Evolutionary conservation across 805 yeast genomes (phyloP).

Genomic region (Monosporozyma solicola): DNA sequence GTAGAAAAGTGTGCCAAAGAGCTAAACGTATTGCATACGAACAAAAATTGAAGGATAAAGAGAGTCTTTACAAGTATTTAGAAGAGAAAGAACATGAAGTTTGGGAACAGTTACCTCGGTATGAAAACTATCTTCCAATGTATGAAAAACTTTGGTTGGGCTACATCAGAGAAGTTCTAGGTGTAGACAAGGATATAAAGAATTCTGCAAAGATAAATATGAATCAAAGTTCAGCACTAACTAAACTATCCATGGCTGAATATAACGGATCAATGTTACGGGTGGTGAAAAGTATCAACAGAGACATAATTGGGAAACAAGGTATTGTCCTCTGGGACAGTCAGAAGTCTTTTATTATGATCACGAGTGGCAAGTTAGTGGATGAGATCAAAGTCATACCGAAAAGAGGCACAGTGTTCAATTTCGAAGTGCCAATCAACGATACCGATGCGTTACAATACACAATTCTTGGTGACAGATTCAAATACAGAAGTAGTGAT

Average conservation of each 20-base stretch:
- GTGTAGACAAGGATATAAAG: conserved; percentile 17
- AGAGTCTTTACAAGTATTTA: conserved; percentile 19
- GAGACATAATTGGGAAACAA: conserved; percentile 45
- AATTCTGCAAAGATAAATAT: conserved; percentile 14
- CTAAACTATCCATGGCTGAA: conserved; percentile 67
- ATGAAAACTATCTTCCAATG: conserved; percentile 45
- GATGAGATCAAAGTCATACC: conserved; percentile 64
- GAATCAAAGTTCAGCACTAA: conserved; percentile 31
- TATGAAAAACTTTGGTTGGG: conserved; percentile 58
- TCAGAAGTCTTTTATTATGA: conserved; percentile 57
- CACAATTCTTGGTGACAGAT: conserved; percentile 69
- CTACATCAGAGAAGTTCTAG: conserved; percentile 52
- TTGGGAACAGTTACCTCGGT: conserved; percentile 28
- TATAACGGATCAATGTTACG: conserved; percentile 64
- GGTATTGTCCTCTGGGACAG: conserved; percentile 87
- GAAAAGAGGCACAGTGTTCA: conserved; percentile 59
- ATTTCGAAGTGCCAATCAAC: conserved; percentile 37
- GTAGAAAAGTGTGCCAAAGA: conserved; percentile 16
- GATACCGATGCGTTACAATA: conserved; percentile 42
- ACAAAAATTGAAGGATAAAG: conserved; percentile 9
- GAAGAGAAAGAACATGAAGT: conserved; percentile 13
- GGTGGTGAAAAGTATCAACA: conserved; percentile 50
- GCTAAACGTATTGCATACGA: conserved; percentile 24
- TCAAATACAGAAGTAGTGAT: conserved; percentile 67
- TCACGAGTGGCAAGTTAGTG: conserved; percentile 31